A percentile compares a stretch with the other conserved stretches of the same genome.
Conservation (phyloP, 2,329 filamentous ascomycete genomes). For the Aspergillus glaucus region DNA sequence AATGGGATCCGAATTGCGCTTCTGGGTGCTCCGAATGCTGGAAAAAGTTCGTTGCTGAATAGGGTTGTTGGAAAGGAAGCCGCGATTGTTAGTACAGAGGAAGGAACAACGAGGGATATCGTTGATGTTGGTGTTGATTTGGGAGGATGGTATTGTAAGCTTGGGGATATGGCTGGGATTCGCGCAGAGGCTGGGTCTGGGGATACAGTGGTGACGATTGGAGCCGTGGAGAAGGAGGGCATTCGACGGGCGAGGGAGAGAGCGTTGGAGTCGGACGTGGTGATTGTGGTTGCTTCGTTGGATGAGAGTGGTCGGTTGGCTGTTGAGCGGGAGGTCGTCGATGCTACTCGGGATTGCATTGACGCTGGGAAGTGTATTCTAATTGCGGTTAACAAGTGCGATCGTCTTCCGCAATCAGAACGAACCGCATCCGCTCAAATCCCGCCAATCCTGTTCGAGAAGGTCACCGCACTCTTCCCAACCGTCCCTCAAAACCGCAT, state of each 20-base stretch:
- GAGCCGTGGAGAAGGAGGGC: conserved; percentile 77
- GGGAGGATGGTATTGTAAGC: conserved; percentile 81
- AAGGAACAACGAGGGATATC: conserved; percentile 88
- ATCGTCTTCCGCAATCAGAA: conserved; percentile 34
- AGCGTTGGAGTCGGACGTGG: conserved; percentile 75
- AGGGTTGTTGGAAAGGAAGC: conserved; percentile 83
- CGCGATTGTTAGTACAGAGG: conserved; percentile 88
- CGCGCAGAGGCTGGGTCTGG: conserved; percentile 40
- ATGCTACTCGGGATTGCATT: conserved; percentile 47
- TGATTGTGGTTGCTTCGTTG: conserved; percentile 73
- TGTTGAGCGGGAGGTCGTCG: conserved; percentile 52
- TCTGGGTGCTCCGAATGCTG: conserved; percentile 85
- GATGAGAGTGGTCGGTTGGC: conserved; percentile 44
- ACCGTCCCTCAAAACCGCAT: conserved; percentile 42
- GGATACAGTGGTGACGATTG: conserved; percentile 26
- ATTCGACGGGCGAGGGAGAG: conserved; percentile 79
- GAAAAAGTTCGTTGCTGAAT: conserved; percentile 92
- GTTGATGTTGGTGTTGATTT: conserved; percentile 88
- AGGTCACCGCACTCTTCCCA: conserved; percentile 36
- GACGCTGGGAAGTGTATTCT: conserved; percentile 48
- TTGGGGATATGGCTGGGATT: conserved; percentile 91
- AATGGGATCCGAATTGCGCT: conserved; percentile 81
- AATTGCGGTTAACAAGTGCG: conserved; percentile 57
- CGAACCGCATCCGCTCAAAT: conserved; percentile 5
- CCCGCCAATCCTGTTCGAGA: conserved; percentile 27